Evolutionary conservation across 139 green algal genomes (phyloP), one percentile per base, ranked within the genome.

Genomic region (Mychonastes homosphaera): DNA sequence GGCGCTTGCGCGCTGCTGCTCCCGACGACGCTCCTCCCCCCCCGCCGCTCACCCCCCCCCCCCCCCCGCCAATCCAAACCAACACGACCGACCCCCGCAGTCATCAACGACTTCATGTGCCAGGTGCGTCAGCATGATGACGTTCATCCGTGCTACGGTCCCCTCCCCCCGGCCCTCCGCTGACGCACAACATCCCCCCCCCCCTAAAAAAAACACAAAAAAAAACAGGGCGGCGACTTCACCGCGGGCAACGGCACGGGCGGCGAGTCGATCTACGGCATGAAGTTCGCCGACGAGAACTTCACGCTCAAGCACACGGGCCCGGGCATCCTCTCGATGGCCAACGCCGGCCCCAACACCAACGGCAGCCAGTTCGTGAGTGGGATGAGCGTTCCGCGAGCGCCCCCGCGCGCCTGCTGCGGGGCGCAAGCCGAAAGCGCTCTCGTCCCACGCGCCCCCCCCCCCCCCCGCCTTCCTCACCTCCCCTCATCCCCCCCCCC

Each of bases 291-390:
- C 7, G 82, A 91, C 56, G 86, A 91, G 71, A 90, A 89, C 78
- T 92, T 92, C 75, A 56, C 53, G n/a, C 64, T 89, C 16, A 88
- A 79, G 61, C 87, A 95, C 76, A 77, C 65, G n/a, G 79, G 73
- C 6, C 68, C 72, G 33, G 76, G 76, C 36, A 53, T 79, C 16
- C 68, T 86, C 56, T 87, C 74, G 46, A 93, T 93, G 84, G 84
- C 84, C 32, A 92, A 92, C 58, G 79, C 79, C 19, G 83, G 84
- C 21, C 74, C 79, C 27, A 80, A 87, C 73, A 91, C 84, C 54
- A 91, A 91, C 71, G 82, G 82, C 30, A 84, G 58, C 21, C 63
- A 69, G 56, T 55, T 71, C 24, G n/a, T 13, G 23, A n/a, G n/a
- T n/a, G n/a, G n/a, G n/a, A 16, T 52, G 1, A 52, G 45, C 45